Base-by-base conservation (phyloP, 2,329 filamentous ascomycete species). In the Ceratocystis cubensis region DNA sequence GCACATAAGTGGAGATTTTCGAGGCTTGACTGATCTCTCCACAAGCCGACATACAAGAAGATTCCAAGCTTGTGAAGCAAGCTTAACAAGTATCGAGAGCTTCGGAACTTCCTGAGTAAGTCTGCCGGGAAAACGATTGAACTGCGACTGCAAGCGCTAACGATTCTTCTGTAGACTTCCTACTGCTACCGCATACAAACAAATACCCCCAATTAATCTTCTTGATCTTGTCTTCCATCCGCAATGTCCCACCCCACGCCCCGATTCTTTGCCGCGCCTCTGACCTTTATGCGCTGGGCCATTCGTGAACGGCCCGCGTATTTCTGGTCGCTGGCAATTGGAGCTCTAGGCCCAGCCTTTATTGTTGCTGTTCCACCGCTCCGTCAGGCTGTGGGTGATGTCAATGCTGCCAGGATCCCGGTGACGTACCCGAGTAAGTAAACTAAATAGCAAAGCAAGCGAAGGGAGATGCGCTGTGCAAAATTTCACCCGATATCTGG, bases 341-440 rank as follows among this genome's bases (percentile, higher is more conserved):
- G 89, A 71, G 79, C 77, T 70, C 73, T 84, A 66, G 91, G 91
- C 10, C 94, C 93, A 45, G 76, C 88, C 67, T 78, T 84, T 67
- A 79, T 96, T 70, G 75, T 88, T 68, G 80, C 82, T 66, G 87
- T 90, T 0, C 91, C 92, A 56, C 88, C 90, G 61, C 79, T 95
- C 71, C 81, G 92, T 75, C 78, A 80, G 69, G 80, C 79, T 70
- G 76, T 96, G 67, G 92, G 92, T 71, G 91, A 96, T 75, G 78
- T 85, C 71, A 82, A 86, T 72, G 83, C 88, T 70, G 79, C 84
- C 70, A 83, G 81, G 67, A 86, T 97, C 70, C 94, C 94, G 41
- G 78, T 92, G 76, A 95, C 91, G 75, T 99, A 97, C 81, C 94
- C 94, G 69, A 84, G 93, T 97, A 84, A 75, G 90, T 83, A 45